Percentiles rank a stretch among this genome's conserved stretches.
Evolutionary conservation across 257 asterid genomes (phyloP).

Genomic region (Solanum habrochaites): DNA sequence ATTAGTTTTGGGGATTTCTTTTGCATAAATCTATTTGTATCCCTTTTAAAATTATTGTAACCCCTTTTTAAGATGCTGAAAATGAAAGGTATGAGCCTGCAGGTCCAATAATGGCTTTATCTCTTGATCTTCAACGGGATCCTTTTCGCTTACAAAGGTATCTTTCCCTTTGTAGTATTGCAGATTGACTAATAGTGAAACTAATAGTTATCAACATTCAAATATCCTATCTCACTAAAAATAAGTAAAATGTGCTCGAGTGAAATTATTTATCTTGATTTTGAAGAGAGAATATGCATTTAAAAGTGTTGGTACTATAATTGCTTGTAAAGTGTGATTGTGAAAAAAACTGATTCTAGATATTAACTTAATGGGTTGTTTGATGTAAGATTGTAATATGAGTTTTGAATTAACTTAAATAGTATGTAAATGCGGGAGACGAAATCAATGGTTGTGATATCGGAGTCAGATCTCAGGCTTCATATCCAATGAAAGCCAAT

Average conservation of each 20-base stretch:
- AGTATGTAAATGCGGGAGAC: no score
- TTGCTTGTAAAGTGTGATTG: neutral
- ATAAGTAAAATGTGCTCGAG: neutral
- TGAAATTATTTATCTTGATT: neutral
- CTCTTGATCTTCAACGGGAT: conserved; percentile 60
- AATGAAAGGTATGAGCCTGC: conserved; percentile 61
- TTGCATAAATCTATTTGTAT: no score
- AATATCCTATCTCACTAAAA: neutral
- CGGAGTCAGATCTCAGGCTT: no score
- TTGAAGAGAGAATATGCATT: neutral
- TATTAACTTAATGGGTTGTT: neutral
- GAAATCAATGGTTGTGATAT: no score
- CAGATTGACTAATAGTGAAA: neutral
- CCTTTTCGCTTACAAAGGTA: conserved; percentile 86
- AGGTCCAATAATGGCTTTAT: conserved; percentile 67
- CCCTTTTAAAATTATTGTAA: neutral
- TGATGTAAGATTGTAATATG: neutral
- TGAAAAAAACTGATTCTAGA: neutral
- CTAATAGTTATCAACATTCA: neutral
- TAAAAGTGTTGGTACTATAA: neutral
- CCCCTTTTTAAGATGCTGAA: conserved; percentile 75
- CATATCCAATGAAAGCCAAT: no score
- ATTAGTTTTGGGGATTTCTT: no score
- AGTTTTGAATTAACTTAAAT: neutral
- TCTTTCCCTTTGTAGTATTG: neutral